Evolutionary conservation across 371 early-diverging fungal genomes (phyloP).

Genomic region (Mortierella sp.): DNA sequence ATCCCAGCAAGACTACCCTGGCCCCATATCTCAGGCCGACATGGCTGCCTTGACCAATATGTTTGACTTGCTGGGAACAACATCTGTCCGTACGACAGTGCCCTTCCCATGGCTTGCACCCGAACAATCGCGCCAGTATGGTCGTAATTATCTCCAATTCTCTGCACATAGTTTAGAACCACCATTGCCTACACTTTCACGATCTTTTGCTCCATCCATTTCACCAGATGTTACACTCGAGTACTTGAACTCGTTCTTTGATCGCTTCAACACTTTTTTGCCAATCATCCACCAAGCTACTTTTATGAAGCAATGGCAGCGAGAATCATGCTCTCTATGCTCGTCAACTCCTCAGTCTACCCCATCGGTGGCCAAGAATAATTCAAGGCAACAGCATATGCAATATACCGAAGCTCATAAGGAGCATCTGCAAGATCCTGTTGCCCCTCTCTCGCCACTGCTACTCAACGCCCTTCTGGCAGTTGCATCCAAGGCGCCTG

Average conservation of each 20-base stretch:
- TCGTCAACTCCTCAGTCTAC: conserved; percentile 8
- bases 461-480: conserved; percentile 79
- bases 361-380: conserved; percentile 1
- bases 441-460: conserved; percentile 61
- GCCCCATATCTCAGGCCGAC: conserved; percentile 32
- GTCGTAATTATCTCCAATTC: conserved; percentile 56
- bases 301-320: conserved; percentile 61
- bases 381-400: conserved; percentile 17
- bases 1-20: conserved; percentile 24
- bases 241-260: conserved; percentile 72
- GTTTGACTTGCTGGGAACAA: conserved; percentile 53
- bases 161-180: conserved; percentile 44
- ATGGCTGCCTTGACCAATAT: conserved; percentile 46
- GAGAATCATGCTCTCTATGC: conserved; percentile 35
- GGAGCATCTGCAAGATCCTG: conserved; percentile 36
- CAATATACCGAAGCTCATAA: conserved; percentile 38
- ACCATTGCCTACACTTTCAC: conserved; percentile 35
- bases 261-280: conserved; percentile 71
- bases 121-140: conserved; percentile 55
- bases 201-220: conserved; percentile 43
- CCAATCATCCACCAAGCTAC: conserved; percentile 72
- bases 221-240: conserved; percentile 59
- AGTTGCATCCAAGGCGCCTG: conserved; percentile 60
- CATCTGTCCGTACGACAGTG: conserved; percentile 51
- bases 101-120: conserved; percentile 58